A percentile compares a stretch with the other conserved stretches of the same genome.
These are phyloP conservation scores for Chalciporus sphaerocephalus DNA, from an alignment of 768 basidiomycete species.

Conservation along the genomic window DNA sequence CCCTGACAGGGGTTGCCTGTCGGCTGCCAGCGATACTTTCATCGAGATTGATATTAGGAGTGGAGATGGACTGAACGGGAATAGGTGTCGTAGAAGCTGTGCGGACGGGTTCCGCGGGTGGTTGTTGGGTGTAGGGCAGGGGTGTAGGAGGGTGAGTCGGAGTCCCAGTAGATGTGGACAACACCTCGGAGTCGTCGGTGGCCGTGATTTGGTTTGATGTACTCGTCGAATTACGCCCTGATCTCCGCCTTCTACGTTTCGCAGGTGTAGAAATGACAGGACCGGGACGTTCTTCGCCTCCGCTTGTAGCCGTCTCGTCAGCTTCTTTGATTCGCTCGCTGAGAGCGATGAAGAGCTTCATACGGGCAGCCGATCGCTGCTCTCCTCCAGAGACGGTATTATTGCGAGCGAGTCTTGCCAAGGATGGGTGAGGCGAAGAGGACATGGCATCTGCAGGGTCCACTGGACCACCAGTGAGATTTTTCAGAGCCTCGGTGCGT, in stretches of 20 bases:
- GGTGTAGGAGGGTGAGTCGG: constrained; percentile 54
- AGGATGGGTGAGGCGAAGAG: constrained; percentile 49
- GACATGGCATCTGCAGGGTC: constrained; percentile 56
- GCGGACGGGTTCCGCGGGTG: constrained; percentile 21
- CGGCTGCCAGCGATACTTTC: constrained; percentile 29
- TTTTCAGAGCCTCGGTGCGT: constrained; percentile 74
- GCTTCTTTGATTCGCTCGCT: constrained; percentile 56
- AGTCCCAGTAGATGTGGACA: constrained; percentile 50
- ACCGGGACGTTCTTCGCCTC: constrained; percentile 47
- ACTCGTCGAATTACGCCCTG: constrained; percentile 35
- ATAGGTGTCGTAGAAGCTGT: constrained; percentile 30
- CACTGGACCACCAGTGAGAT: constrained; percentile 67
- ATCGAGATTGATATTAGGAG: constrained; percentile 27
- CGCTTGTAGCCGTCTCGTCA: constrained; percentile 59
- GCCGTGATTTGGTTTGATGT: constrained; percentile 38
- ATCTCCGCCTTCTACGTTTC: constrained; percentile 56
- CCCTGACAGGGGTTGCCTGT: constrained; percentile 32
- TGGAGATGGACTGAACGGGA: constrained; percentile 25
- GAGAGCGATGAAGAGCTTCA: constrained; percentile 60
- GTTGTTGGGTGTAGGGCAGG: constrained; percentile 39
- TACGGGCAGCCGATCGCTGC: constrained; percentile 68
- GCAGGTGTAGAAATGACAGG: constrained; percentile 40
- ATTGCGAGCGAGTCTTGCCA: constrained; percentile 53
- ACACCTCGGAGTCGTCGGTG: constrained; percentile 44
- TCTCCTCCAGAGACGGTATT: constrained; percentile 84